Percentiles rank a stretch among this genome's conserved stretches.
Evolutionary conservation across 257 asterid species (phyloP).

Genomic region (Lithospermum erythrorhizon): DNA sequence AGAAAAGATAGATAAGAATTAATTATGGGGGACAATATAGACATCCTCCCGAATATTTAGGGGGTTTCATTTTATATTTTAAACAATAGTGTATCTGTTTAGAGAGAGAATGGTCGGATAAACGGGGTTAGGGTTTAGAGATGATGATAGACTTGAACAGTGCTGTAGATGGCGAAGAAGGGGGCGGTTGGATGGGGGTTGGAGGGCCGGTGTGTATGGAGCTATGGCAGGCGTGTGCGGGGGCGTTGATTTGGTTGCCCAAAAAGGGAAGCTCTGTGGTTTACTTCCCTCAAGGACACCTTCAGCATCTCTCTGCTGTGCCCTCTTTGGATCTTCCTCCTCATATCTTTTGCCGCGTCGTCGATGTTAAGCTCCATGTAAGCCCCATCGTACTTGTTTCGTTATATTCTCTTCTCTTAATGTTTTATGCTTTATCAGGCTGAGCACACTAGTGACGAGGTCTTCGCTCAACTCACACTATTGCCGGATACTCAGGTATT

Average conservation of each 20-base stretch:
- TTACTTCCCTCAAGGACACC: constrained; percentile 90
- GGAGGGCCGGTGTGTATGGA: constrained; percentile 71
- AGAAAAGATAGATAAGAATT: constrained; percentile 14
- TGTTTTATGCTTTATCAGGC: constrained; percentile 38
- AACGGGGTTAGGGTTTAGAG: constrained; percentile 46
- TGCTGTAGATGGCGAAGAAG: constrained; percentile 30
- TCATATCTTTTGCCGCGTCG: constrained; percentile 83
- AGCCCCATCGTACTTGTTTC: constrained; percentile 3
- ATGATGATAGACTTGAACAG: constrained; percentile 66
- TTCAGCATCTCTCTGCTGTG: constrained; percentile 62
- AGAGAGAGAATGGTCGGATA: too few species aligned
- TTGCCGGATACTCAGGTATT: constrained; percentile 70
- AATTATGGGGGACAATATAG: constrained; percentile 53
- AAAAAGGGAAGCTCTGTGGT: constrained; percentile 77
- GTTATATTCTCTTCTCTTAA: not conserved
- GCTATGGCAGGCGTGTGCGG: constrained; percentile 99
- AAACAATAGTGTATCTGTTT: constrained; percentile 18
- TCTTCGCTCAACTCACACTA: constrained; percentile 76
- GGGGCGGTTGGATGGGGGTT: constrained; percentile 24
- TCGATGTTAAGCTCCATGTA: constrained; percentile 86
- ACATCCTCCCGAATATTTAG: constrained; percentile 95
- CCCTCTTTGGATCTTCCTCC: constrained; percentile 57
- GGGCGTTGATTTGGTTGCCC: constrained; percentile 88
- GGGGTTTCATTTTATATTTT: constrained; percentile 27
- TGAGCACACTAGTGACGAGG: constrained; percentile 76